phyloP scores from a whole-genome alignment of 805 yeast genomes.

The Candida qinlingensis region DNA sequence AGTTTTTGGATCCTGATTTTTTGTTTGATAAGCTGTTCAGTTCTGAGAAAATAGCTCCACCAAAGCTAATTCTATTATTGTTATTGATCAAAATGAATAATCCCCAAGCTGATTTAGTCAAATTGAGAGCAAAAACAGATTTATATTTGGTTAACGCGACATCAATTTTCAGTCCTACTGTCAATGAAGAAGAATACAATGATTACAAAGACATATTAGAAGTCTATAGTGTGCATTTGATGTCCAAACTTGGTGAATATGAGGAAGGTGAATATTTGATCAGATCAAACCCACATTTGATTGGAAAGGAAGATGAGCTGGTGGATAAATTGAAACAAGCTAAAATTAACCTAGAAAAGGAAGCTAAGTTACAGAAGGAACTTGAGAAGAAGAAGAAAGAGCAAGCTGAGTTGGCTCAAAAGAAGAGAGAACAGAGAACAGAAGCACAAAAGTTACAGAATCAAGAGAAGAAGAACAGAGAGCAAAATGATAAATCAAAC shows the following conservation, averaged over 20 bases:
- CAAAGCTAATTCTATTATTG: constrained; percentile 19
- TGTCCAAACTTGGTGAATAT: constrained; percentile 16
- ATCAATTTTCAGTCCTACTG: constrained; percentile 1
- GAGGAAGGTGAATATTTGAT: constrained; percentile 22
- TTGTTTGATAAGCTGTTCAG: constrained; percentile 15
- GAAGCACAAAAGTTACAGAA: constrained; percentile 9
- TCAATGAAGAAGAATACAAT: not conserved
- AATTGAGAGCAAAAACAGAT: constrained; percentile 19
- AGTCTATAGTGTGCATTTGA: constrained; percentile 18
- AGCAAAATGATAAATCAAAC: not conserved
- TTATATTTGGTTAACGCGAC: constrained; percentile 16
- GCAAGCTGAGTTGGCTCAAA: constrained; percentile 2
- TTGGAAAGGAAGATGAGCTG: constrained; percentile 11
- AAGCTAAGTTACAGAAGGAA: constrained; percentile 10
- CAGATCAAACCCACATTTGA: constrained; percentile 14
- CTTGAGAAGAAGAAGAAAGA: constrained; percentile 9
- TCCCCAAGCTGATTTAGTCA: constrained; percentile 10
- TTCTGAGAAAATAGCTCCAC: constrained; percentile 10
- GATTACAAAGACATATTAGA: constrained; percentile 20
- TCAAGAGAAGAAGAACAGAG: constrained; percentile 1
- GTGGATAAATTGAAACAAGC: constrained; percentile 9
- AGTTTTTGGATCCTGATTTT: constrained; percentile 9
- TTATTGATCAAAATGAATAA: constrained; percentile 22
- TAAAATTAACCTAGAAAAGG: constrained; percentile 9
- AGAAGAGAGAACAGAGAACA: constrained; percentile 14